A percentile compares a stretch with the other conserved stretches of the same genome.
Evolutionary conservation across 2,329 filamentous ascomycete species (phyloP).

Genomic region (Epicoccum sorghinum): DNA sequence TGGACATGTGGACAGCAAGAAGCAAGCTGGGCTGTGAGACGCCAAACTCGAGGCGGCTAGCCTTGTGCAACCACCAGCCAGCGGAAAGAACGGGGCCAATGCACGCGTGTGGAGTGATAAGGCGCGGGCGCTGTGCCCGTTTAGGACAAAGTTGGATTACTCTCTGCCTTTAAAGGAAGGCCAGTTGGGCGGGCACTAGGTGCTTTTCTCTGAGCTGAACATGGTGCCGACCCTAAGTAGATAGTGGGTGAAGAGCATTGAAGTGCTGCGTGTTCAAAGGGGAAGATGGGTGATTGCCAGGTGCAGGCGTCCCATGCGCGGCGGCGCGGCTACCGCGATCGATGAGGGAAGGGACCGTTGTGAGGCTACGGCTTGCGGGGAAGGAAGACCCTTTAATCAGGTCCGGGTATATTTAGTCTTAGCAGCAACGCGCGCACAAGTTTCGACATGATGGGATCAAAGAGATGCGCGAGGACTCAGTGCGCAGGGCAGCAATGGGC

Average conservation of each 20-base stretch:
- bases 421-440: background rate
- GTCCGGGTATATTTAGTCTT: constrained; percentile 11
- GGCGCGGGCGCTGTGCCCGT: constrained; percentile 5
- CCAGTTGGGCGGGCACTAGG: background rate
- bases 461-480: background rate
- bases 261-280: background rate
- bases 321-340: constrained; percentile 7
- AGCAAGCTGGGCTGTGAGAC: background rate
- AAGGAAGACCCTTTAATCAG: constrained; percentile 13
- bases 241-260: no score
- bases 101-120: constrained; percentile 11
- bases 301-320: constrained; percentile 6
- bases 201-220: background rate
- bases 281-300: background rate
- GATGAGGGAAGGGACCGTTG: constrained; percentile 5
- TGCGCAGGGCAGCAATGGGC: background rate
- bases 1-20: constrained; percentile 3
- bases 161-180: background rate
- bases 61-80: constrained; percentile 3
- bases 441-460: background rate
- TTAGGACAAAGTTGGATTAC: background rate
- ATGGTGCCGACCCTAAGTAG: background rate
- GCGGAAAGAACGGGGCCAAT: constrained; percentile 3
- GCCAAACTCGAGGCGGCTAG: constrained; percentile 7
- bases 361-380: constrained; percentile 13